Evolutionary conservation across 169 alveolate species (phyloP).

Genomic region (Cryptosporidium ubiquitum): DNA sequence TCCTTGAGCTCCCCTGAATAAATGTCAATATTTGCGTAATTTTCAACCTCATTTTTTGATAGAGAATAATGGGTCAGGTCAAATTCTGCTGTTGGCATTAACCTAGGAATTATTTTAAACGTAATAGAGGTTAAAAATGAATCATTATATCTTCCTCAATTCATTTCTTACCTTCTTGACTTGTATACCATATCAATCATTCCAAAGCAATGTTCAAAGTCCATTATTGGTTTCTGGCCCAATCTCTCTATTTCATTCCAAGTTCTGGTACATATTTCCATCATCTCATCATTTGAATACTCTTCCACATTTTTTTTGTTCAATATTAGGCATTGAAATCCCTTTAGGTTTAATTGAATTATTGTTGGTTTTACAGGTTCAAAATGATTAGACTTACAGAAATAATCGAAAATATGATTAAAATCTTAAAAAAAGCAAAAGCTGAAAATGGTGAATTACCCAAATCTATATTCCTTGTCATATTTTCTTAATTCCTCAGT

Average conservation of each 20-base stretch:
- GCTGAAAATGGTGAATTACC: background rate
- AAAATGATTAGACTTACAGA: background rate
- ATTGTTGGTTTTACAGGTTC: background rate
- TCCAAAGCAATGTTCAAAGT: conserved; percentile 1
- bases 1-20: conserved; percentile 25
- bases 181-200: conserved; percentile 26
- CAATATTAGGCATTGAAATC: background rate
- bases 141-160: background rate
- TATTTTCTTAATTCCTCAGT: background rate
- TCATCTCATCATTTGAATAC: conserved; percentile 32
- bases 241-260: conserved; percentile 29
- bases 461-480: background rate
- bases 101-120: conserved; percentile 4
- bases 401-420: background rate
- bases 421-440: background rate
- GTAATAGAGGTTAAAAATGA: background rate
- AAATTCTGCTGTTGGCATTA: conserved; percentile 64
- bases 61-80: conserved; percentile 33
- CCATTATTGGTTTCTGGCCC: background rate
- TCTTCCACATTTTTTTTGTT: conserved; percentile 10
- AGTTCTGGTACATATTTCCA: background rate
- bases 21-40: conserved; percentile 36
- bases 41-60: conserved; percentile 13
- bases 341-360: background rate
- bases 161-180: conserved; percentile 53